phyloP scores from a whole-genome alignment of 177 flowering plant species.

The Tripterygium wilfordii region DNA sequence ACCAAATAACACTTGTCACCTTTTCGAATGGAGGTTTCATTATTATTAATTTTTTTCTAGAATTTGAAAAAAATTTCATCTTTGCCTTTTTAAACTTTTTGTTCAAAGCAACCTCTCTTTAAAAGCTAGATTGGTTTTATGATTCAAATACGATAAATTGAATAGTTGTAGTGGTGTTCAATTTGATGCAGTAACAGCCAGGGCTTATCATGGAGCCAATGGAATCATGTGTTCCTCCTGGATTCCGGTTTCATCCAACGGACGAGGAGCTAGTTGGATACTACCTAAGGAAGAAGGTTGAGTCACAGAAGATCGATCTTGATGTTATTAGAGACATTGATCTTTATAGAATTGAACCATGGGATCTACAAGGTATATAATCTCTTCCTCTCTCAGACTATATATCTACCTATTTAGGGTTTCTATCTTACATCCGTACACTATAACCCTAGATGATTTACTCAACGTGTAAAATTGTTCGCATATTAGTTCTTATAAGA shows the following conservation, averaged over 20 bases:
- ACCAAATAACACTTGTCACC: conserved; percentile 60
- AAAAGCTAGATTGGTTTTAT: too few species aligned
- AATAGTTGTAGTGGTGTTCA: conserved; percentile 27
- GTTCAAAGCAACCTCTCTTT: too few species aligned
- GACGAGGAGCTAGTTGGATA: conserved; percentile 96
- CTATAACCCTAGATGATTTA: too few species aligned
- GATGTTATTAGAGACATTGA: conserved; percentile 93
- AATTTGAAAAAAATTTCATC: conserved; percentile 1
- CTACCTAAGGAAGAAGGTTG: conserved; percentile 87
- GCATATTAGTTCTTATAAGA: too few species aligned
- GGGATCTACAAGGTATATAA: conserved; percentile 88
- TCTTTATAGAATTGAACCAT: conserved; percentile 93
- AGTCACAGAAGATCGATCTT: conserved; percentile 89
- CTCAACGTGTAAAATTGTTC: too few species aligned
- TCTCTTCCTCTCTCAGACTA: too few species aligned
- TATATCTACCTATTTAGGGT: too few species aligned
- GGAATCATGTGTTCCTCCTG: conserved; percentile 90
- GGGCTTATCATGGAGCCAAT: conserved; percentile 51
- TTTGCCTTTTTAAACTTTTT: conserved; percentile 10
- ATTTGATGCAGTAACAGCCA: conserved; percentile 49
- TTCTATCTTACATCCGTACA: too few species aligned
- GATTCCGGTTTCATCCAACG: conserved; percentile 92
- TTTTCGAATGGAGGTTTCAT: conserved; percentile 18
- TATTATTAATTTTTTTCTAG: conserved; percentile 11
- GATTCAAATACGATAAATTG: conserved; percentile 32